phyloP scores from a whole-genome alignment of 352 stramenopile genomes.

The Globisporangium cystogenes region DNA sequence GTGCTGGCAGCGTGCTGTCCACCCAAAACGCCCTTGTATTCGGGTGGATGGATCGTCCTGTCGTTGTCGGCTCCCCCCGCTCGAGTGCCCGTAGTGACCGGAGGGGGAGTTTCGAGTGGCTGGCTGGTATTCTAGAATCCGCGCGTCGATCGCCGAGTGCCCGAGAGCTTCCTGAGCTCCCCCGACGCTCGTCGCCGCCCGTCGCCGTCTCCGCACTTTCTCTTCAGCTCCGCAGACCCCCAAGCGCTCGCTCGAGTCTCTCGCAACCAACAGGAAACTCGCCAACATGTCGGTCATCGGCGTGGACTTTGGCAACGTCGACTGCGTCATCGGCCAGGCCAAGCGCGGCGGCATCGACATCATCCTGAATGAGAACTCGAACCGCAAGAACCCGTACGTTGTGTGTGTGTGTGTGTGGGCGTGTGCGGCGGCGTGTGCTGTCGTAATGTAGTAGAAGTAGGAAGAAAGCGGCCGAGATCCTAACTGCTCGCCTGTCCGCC shows the following conservation, averaged over 20 bases:
- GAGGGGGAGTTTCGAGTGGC: neutral
- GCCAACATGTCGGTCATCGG: constrained; percentile 94
- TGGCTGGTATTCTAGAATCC: neutral
- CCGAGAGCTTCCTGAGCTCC: too few relatives aligned
- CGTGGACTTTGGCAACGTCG: constrained; percentile 96
- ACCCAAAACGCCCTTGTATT: neutral
- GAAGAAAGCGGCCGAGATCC: too few relatives aligned
- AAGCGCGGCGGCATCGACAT: constrained; percentile 97
- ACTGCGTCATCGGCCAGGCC: constrained; percentile 95
- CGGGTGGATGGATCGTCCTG: neutral
- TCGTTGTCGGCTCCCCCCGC: too few relatives aligned
- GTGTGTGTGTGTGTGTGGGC: too few relatives aligned
- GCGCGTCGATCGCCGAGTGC: neutral
- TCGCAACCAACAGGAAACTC: neutral
- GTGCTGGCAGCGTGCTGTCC: neutral
- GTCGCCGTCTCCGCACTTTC: neutral
- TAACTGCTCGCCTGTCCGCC: too few relatives aligned
- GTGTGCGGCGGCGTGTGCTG: too few relatives aligned
- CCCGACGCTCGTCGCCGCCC: too few relatives aligned
- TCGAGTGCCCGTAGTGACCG: too few relatives aligned
- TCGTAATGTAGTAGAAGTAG: too few relatives aligned
- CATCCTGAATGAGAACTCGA: constrained; percentile 99
- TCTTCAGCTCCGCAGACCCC: constrained; percentile 1
- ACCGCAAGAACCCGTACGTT: constrained; percentile 95
- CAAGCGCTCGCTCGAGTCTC: too few relatives aligned